Evolutionary conservation across 2,329 filamentous ascomycete genomes (phyloP), one percentile per base, ranked within the genome.

Genomic region (Rugonectria rugulosa): DNA sequence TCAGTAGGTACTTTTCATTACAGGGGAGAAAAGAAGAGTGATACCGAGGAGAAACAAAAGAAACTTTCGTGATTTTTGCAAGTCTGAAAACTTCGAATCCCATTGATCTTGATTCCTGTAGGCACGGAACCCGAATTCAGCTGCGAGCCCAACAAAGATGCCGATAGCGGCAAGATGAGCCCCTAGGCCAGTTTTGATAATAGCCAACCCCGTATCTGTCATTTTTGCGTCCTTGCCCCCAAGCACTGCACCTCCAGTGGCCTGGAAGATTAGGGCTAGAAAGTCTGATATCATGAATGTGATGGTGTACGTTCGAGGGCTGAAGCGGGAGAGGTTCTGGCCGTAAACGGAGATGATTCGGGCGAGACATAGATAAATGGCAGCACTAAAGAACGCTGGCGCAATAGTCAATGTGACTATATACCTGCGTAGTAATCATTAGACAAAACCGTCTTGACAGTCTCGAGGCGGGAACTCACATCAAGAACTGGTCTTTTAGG

Each of bases 1-100:
- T 87, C 70, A 91, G 88, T 14, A 92, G 73, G 90, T 91, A 73
- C 91, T 88, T 43, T 87, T 87, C 41, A 85, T 88, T 48, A 88
- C 88, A 37, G 63, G 88, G 23, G 12, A 6, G 23, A 83, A 60
- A 87, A 87, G 3, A 2, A n/a, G 31, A 7, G 8, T 2, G 12
- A 19, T 36, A 62, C 55, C 50, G 8, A 59, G 49, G 6, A 63
- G 47, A 40, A 63, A 63, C 17, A 21, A 26, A 8, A 50, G 38
- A 37, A 63, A 61, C 29, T 50, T 52, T 20, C 36, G 38, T 5
- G 56, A 54, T 9, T 12, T 31, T 11, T 61, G 60, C 11, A 61
- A n/a, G 9, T 49, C 20, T 3, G 17, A 21, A 46, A 63, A 61
- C 24, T 45, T 52, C n/a, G 43, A 20, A 26, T 61, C 58, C 60